Evolutionary conservation across 176 grass and related monocot genomes (phyloP), one percentile per base, ranked within the genome.

Genomic region (Hordeum marinum): DNA sequence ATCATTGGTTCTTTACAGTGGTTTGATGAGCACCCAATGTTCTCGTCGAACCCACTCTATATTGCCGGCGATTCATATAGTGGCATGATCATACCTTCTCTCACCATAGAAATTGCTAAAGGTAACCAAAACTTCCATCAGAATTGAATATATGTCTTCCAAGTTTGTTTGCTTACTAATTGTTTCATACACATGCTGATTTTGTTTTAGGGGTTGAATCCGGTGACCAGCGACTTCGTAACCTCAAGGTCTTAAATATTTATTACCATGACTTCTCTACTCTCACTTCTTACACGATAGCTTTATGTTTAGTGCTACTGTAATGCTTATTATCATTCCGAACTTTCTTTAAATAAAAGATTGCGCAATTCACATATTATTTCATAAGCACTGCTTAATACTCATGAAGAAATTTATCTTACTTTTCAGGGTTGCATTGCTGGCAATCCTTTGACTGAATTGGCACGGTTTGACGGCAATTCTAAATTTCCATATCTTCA

Each of bases 41-140:
- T 90, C 48, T 39, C 34, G 1, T 72, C 85, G 25, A 97, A 94
- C 39, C 91, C 87, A 18, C 75, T 97, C 27, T 97, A 94, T 50
- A 88, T 92, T 40, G 74, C 54, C 1, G 94, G 92, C 25, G 92
- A 97, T 89, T 97, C 94, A 0, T 94, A 94, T 69, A 76, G 87
- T 21, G 94, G 94, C 40, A 74, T 87, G 29, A 89, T 88, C 29
- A 84, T 92, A 14, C 92, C 92, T 54, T 61, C 84, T 14, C 85
- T 89, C 10, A 8, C 92, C 45, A 46, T 86, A 9, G 37, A 85
- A 67, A 86, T 97, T 3, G 75, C 66, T 26, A 68, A 84, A 90
- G 88, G 88, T 95, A 73, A 77, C 18, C 13, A 7, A 14, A 64
- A 7, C 4, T 63, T 79, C n/a, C 21, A 18, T 63, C 12, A 25